Evolutionary conservation across 345 rosid genomes (phyloP).

Genomic region (Eutrema yunnanense): DNA sequence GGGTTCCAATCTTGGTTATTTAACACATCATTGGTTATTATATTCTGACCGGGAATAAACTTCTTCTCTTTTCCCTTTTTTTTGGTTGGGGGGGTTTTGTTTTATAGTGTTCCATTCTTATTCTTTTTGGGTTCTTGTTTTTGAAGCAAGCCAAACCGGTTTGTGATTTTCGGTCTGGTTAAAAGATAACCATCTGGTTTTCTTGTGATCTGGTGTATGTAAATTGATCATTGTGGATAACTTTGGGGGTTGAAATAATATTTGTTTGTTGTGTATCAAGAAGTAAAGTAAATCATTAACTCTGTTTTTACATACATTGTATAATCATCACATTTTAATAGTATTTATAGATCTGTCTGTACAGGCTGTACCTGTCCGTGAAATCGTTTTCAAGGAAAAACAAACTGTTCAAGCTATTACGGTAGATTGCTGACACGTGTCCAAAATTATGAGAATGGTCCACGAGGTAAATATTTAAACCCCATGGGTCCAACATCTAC

Average conservation of each 20-base stretch:
- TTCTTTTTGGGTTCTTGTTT: background rate
- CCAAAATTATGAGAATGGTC: background rate
- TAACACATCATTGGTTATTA: background rate
- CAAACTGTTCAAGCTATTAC: background rate
- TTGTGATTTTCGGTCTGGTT: background rate
- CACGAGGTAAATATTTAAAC: background rate
- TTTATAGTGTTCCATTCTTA: background rate
- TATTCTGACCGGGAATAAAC: background rate
- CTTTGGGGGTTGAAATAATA: background rate
- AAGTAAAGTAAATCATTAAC: background rate
- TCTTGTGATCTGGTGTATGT: constrained; percentile 2
- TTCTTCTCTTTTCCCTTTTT: background rate
- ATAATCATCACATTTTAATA: background rate
- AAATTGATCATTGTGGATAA: constrained; percentile 13
- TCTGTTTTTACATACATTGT: background rate
- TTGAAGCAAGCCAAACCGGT: background rate
- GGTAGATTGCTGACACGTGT: constrained; percentile 1
- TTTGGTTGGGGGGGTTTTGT: background rate
- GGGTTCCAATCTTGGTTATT: background rate
- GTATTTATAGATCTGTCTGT: too few species aligned
- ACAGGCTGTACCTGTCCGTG: too few species aligned
- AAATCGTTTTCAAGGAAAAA: too few species aligned
- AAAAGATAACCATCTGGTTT: background rate
- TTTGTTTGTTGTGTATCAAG: background rate
- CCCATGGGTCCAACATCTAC: constrained; percentile 14